Conservation (phyloP, 1,284 basidiomycete species). For the Cutaneotrichosporon sp. region DNA sequence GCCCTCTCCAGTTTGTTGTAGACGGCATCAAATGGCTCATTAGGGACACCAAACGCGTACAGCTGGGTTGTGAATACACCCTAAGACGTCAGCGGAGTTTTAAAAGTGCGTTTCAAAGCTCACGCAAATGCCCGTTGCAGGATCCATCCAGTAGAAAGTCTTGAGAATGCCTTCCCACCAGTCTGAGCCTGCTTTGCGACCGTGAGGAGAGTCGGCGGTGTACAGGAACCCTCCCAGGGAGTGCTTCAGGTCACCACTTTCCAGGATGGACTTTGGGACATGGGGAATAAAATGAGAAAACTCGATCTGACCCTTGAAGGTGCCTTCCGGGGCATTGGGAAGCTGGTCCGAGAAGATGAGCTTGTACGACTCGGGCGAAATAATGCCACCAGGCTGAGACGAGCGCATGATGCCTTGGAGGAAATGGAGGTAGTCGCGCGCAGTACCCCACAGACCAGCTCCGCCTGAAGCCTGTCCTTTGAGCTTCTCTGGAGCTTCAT, state of each 20-base stretch:
- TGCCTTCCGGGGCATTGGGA: slow-evolving; percentile 8
- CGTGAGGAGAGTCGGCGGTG: slow-evolving; percentile 12
- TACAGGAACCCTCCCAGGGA: slow-evolving; percentile 20
- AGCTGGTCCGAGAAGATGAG: slow-evolving; percentile 25
- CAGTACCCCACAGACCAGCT: slow-evolving; percentile 36
- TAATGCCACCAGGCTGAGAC: slow-evolving; percentile 11
- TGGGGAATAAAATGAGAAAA: slow-evolving; percentile 11
- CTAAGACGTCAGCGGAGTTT: slow-evolving; percentile 4
- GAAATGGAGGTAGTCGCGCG: slow-evolving; percentile 34
- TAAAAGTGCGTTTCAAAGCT: slow-evolving; percentile 1
- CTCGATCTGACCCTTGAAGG: slow-evolving; percentile 13
- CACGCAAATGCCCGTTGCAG: slow-evolving; percentile 28
- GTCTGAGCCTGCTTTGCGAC: slow-evolving; percentile 23
- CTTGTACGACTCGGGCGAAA: slow-evolving; percentile 20
- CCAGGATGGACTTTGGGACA: slow-evolving; percentile 1
- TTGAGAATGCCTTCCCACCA: slow-evolving; percentile 31
- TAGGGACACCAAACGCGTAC: slow-evolving; percentile 10
- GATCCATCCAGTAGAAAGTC: slow-evolving; percentile 37
- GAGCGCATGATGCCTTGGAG: slow-evolving; percentile 26
- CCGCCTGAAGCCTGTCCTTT: slow-evolving; percentile 43
- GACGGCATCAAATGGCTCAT: slow-evolving; percentile 9
- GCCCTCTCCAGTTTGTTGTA: slow-evolving; percentile 32
- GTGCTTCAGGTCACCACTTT: slow-evolving; percentile 9
- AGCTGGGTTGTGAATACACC: slow-evolving; percentile 24
- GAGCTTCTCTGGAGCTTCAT: slow-evolving; percentile 63